Conservation (phyloP, 1,284 basidiomycete genomes). For the Leccinum pachyderme region DNA sequence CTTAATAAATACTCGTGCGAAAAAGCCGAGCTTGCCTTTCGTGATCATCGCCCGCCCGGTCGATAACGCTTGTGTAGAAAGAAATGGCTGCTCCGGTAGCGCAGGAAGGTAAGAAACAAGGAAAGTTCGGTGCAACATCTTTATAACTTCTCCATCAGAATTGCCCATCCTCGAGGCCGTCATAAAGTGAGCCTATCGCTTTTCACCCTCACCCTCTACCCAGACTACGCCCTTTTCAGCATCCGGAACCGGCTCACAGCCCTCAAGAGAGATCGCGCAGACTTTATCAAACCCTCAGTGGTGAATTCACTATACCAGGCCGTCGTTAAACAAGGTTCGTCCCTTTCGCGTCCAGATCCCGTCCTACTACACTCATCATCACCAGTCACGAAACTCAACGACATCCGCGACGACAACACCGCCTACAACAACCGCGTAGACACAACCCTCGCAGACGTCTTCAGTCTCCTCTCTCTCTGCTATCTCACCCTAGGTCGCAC, state of each 20-base stretch:
- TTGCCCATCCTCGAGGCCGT: slow-evolving; percentile 93
- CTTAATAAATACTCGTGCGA: slow-evolving; percentile 30
- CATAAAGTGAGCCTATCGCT: slow-evolving; percentile 68
- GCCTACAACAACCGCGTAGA: slow-evolving; percentile 87
- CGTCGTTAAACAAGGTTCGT: slow-evolving; percentile 89
- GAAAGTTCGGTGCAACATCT: background rate
- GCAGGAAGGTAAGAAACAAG: slow-evolving; percentile 59
- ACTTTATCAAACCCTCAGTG: slow-evolving; percentile 90
- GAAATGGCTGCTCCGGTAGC: slow-evolving; percentile 64
- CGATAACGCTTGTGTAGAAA: background rate
- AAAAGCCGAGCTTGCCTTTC: slow-evolving; percentile 29
- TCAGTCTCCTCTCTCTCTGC: slow-evolving; percentile 87
- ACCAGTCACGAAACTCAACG: slow-evolving; percentile 88
- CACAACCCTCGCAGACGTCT: slow-evolving; percentile 90
- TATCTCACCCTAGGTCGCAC: slow-evolving; percentile 94
- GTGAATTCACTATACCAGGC: slow-evolving; percentile 92
- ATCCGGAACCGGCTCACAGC: slow-evolving; percentile 90
- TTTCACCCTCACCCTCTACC: slow-evolving; percentile 20
- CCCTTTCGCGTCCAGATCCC: background rate
- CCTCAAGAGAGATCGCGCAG: slow-evolving; percentile 84
- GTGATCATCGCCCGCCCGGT: slow-evolving; percentile 28
- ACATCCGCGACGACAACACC: slow-evolving; percentile 79
- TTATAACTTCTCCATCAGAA: slow-evolving; percentile 50
- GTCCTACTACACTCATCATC: background rate
- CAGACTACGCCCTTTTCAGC: slow-evolving; percentile 41